These are phyloP conservation scores for Barbarea vulgaris DNA, from an alignment of 345 rosid species.

Conservation along the genomic window DNA sequence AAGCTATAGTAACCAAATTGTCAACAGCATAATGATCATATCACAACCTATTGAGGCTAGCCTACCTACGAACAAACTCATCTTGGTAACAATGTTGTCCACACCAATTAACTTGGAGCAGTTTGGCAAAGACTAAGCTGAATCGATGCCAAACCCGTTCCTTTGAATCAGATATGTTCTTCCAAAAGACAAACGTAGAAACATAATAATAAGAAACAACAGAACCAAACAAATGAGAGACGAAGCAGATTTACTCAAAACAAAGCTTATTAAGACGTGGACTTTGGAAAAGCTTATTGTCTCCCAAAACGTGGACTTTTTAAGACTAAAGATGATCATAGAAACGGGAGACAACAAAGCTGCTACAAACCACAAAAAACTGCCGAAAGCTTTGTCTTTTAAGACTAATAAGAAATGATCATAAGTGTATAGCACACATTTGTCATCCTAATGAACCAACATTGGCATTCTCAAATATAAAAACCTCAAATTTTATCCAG, in stretches of 20 bases:
- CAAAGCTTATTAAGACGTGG: no score
- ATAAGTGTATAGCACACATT: background rate
- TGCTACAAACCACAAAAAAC: background rate
- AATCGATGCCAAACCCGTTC: background rate
- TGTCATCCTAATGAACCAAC: constrained; percentile 7
- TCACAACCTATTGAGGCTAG: background rate
- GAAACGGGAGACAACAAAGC: background rate
- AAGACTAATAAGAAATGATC: background rate
- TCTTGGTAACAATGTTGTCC: background rate
- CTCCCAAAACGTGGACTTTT: constrained; percentile 7
- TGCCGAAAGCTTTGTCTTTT: background rate
- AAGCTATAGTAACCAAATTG: background rate
- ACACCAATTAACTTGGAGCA: background rate
- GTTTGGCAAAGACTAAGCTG: background rate
- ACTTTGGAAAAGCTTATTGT: background rate
- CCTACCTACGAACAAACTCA: background rate
- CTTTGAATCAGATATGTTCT: constrained; percentile 1
- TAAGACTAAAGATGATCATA: background rate
- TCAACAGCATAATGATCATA: background rate
- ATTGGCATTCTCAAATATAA: background rate
- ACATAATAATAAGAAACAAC: background rate
- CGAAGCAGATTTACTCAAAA: background rate
- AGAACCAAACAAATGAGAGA: background rate
- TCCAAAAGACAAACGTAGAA: background rate
- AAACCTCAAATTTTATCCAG: constrained; percentile 48